These are phyloP conservation scores for Acer negundo DNA, from an alignment of 345 rosid genomes.

Conservation along the genomic window DNA sequence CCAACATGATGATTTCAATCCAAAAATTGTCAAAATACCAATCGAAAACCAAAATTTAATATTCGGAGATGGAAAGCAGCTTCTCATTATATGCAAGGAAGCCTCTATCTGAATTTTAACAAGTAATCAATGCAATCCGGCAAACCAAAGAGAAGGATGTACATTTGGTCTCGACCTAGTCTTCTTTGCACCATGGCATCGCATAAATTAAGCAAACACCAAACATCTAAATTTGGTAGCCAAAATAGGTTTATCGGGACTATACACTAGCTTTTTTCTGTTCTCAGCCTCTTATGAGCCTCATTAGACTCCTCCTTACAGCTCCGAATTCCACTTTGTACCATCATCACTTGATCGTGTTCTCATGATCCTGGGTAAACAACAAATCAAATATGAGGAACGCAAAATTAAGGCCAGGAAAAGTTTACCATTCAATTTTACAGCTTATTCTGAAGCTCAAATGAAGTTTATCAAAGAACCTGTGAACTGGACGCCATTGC, in stretches of 20 bases:
- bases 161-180: slow-evolving; percentile 38
- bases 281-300: slow-evolving; percentile 48
- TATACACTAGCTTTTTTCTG: slow-evolving; percentile 34
- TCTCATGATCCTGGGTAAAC: slow-evolving; percentile 36
- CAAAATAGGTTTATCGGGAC: slow-evolving; percentile 16
- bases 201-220: slow-evolving; percentile 20
- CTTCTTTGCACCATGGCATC: slow-evolving; percentile 11
- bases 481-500: slow-evolving; percentile 39
- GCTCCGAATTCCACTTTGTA: slow-evolving; percentile 39
- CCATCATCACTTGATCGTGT: slow-evolving; percentile 33
- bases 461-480: slow-evolving; percentile 35
- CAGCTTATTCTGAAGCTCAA: neutral
- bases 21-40: too few relatives aligned
- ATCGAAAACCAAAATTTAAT: too few relatives aligned
- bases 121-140: slow-evolving; percentile 22
- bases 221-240: slow-evolving; percentile 11
- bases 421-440: too few relatives aligned
- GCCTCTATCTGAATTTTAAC: slow-evolving; percentile 17
- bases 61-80: neutral
- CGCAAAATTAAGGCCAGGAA: neutral
- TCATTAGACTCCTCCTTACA: slow-evolving; percentile 38
- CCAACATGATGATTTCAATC: too few relatives aligned
- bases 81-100: slow-evolving; percentile 31
- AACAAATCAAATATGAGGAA: neutral
- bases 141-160: slow-evolving; percentile 31